Conservation (phyloP, 2,329 filamentous ascomycete species). For the Aspergillus aculeatus region DNA sequence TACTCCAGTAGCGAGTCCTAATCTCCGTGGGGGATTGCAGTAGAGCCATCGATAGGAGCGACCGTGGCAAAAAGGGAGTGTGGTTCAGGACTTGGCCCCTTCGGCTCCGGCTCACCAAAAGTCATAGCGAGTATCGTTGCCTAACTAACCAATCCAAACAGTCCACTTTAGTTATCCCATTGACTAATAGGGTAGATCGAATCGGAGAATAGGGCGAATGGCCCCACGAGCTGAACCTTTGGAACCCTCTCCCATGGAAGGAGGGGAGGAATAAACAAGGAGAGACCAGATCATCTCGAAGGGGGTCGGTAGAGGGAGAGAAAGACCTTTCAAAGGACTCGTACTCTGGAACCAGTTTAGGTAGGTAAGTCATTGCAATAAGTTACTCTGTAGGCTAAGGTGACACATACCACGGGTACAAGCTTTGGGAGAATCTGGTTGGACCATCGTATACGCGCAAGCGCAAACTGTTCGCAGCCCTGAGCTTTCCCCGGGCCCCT, state of each 20-base stretch:
- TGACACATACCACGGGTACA: conserved; percentile 9
- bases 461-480: neutral
- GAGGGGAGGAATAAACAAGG: neutral
- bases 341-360: too few species aligned
- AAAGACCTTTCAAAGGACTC: too few species aligned
- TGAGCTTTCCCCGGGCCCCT: conserved; percentile 13
- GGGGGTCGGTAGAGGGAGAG: neutral
- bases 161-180: neutral
- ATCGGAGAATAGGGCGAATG: neutral
- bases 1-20: neutral
- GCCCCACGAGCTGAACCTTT: neutral
- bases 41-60: neutral
- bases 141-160: neutral
- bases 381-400: neutral
- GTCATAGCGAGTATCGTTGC: conserved; percentile 3
- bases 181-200: neutral
- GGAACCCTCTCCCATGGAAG: neutral
- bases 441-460: conserved; percentile 3
- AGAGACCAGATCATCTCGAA: neutral
- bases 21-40: neutral
- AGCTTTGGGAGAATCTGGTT: conserved; percentile 11
- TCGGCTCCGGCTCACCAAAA: conserved; percentile 1
- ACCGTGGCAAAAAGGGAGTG: conserved; percentile 6
- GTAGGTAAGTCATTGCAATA: too few species aligned
- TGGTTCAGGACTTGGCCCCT: conserved; percentile 10